Percentiles rank a stretch among this genome's conserved stretches.
These are phyloP conservation scores for Haplosporangium sp. DNA, from an alignment of 371 early-diverging fungal genomes.

Conservation along the genomic window DNA sequence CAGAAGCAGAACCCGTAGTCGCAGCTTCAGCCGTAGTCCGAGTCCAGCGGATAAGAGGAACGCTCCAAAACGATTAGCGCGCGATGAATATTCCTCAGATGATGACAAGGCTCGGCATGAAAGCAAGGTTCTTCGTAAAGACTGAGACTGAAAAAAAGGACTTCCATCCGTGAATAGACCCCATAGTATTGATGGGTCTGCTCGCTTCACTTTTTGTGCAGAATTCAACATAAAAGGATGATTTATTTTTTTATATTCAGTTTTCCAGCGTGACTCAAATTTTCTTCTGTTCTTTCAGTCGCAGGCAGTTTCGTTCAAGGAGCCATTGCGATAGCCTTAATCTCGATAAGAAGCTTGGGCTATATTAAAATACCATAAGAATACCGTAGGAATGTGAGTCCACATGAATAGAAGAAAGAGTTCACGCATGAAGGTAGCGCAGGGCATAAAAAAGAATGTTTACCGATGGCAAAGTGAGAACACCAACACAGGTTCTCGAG, in stretches of 20 bases:
- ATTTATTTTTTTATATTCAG: not conserved
- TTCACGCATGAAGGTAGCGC: too few species aligned
- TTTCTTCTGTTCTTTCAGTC: not conserved
- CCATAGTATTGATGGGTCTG: not conserved
- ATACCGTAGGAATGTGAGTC: not conserved
- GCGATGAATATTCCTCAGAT: conserved; percentile 16
- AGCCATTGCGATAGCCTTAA: conserved; percentile 60
- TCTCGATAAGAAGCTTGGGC: conserved; percentile 66
- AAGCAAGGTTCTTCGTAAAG: conserved; percentile 14
- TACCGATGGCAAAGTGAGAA: conserved; percentile 60
- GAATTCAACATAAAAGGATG: not conserved
- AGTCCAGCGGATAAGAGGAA: not conserved
- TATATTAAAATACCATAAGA: conserved; percentile 4
- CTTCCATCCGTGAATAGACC: not conserved
- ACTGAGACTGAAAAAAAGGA: conserved; percentile 10
- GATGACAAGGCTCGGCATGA: conserved; percentile 17
- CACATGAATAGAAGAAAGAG: too few species aligned
- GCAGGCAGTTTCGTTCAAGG: conserved; percentile 11
- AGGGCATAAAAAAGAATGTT: not conserved
- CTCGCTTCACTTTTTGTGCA: not conserved
- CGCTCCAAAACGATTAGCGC: conserved; percentile 14
- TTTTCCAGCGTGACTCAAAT: not conserved
- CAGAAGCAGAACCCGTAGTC: conserved; percentile 11
- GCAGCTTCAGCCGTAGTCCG: conserved; percentile 21
- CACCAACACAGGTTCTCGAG: conserved; percentile 64